Conservation (phyloP, 1,139 yeast genomes). For the Blastobotrys buckinghamii region DNA sequence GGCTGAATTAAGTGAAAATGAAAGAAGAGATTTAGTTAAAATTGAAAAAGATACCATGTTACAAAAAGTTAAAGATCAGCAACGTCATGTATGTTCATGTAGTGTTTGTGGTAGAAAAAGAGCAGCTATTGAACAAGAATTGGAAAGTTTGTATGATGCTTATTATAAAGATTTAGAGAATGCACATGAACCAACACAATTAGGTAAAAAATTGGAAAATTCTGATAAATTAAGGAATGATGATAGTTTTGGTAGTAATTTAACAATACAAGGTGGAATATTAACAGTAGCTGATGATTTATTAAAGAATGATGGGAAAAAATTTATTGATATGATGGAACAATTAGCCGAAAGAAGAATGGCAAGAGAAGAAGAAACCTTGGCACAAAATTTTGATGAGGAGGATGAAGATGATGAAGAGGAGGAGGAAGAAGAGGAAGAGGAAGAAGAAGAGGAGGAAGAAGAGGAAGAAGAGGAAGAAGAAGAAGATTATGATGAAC, state of each 20-base stretch:
- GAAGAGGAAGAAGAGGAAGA: conserved; percentile 24
- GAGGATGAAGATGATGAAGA: conserved; percentile 36
- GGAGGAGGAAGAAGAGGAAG: conserved; percentile 25
- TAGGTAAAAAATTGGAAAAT: conserved; percentile 1
- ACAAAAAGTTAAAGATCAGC: conserved; percentile 56
- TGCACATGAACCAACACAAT: conserved; percentile 11
- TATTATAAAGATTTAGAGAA: conserved; percentile 38
- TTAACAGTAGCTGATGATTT: conserved; percentile 73
- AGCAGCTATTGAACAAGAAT: conserved; percentile 68
- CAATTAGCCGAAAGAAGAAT: conserved; percentile 55
- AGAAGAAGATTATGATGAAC: conserved; percentile 27
- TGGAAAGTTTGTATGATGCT: conserved; percentile 65
- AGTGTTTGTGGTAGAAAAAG: conserved; percentile 75
- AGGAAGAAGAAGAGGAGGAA: conserved; percentile 22
- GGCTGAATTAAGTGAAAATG: conserved; percentile 56
- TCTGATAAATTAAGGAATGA: neutral
- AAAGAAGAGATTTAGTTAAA: conserved; percentile 56
- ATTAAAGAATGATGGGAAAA: conserved; percentile 65
- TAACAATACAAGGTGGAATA: conserved; percentile 39
- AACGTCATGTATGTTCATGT: conserved; percentile 58
- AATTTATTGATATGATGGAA: conserved; percentile 74
- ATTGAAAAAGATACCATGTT: conserved; percentile 69
- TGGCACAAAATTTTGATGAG: conserved; percentile 31
- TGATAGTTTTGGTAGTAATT: conserved; percentile 31
- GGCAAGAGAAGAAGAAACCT: conserved; percentile 43